phyloP scores from a whole-genome alignment of 2,329 filamentous ascomycete genomes.

The Penicillium oxalicum region DNA sequence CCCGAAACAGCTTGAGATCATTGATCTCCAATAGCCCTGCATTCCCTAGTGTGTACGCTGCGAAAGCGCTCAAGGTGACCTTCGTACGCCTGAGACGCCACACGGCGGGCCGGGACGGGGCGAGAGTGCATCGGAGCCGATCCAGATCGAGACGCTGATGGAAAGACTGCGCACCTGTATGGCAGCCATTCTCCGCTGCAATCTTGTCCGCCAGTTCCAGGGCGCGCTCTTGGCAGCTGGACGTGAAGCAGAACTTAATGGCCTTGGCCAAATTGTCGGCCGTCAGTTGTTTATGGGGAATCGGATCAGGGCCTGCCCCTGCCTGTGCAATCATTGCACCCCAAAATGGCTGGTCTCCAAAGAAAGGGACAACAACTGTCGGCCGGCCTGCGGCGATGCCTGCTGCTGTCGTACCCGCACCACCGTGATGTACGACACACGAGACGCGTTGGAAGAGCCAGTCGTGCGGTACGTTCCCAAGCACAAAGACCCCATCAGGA shows the following conservation, averaged over 20 bases:
- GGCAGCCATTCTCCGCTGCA: background rate
- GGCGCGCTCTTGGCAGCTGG: background rate
- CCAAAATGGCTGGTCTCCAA: conserved; percentile 1
- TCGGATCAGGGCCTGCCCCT: background rate
- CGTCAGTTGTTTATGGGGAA: background rate
- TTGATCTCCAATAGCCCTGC: background rate
- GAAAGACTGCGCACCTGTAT: background rate
- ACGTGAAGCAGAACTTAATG: background rate
- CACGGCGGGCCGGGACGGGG: background rate
- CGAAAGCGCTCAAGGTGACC: background rate
- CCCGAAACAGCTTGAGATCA: background rate
- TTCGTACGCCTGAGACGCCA: background rate
- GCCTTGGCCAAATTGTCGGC: background rate
- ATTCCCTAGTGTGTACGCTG: background rate
- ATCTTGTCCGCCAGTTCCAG: background rate
- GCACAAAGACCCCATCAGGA: background rate
- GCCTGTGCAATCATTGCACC: background rate
- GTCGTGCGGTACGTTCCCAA: background rate
- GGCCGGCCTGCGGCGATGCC: background rate
- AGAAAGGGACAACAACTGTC: background rate
- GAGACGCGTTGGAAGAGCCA: conserved; percentile 1
- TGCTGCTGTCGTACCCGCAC: background rate
- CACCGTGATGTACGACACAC: background rate
- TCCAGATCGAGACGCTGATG: background rate
- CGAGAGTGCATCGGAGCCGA: background rate